Evolutionary conservation across 2,329 filamentous ascomycete species (phyloP).

Genomic region (Fusarium sp.): DNA sequence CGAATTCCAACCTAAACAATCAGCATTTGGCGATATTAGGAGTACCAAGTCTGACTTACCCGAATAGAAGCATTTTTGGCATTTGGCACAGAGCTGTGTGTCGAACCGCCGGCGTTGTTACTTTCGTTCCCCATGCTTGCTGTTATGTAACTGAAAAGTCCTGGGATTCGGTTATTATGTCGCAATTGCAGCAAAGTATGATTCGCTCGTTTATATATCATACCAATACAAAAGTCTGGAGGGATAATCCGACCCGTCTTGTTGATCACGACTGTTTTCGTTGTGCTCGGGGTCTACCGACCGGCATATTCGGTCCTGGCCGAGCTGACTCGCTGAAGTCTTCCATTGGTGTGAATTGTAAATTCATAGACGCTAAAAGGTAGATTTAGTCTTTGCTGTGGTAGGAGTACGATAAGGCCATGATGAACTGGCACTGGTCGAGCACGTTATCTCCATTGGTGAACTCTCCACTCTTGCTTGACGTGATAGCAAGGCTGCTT

Average conservation of each 20-base stretch:
- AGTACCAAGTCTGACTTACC: fast-evolving
- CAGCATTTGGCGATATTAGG: fast-evolving
- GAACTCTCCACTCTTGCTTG: constrained; percentile 20
- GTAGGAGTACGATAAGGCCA: not conserved
- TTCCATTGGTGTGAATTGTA: too few species aligned
- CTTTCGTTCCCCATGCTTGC: not conserved
- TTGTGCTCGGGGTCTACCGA: not conserved
- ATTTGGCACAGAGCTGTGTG: constrained; percentile 14
- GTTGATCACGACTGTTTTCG: too few species aligned
- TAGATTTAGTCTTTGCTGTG: too few species aligned
- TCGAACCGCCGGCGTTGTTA: not conserved
- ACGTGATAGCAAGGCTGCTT: constrained; percentile 22
- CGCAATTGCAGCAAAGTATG: not conserved
- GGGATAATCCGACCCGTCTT: not conserved
- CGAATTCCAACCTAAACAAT: not conserved
- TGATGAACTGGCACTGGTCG: not conserved
- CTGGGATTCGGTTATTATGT: too few species aligned
- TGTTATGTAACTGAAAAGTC: too few species aligned
- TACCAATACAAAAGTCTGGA: not conserved
- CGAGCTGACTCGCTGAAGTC: not conserved
- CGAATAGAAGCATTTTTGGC: constrained; percentile 7
- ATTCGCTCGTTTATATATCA: not conserved
- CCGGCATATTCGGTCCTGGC: not conserved
- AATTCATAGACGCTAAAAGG: not conserved
- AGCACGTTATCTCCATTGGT: not conserved